Evolutionary conservation across 192 early-diverging fungal genomes (phyloP).

Genomic region (Rhizoclosmatium sp.): DNA sequence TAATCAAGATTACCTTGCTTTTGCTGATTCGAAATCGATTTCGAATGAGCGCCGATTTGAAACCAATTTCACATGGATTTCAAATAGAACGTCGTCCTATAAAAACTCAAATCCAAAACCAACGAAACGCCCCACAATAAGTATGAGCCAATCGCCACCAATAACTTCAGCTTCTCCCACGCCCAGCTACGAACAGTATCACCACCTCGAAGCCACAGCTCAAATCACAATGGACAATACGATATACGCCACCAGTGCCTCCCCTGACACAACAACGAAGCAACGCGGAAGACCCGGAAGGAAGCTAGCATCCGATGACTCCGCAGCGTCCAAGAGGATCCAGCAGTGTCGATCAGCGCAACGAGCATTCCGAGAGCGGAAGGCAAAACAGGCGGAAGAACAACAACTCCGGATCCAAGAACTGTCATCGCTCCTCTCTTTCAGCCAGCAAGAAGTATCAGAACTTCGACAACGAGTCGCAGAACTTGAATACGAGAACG

Average conservation of each 20-base stretch:
- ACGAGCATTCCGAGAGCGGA: conserved; percentile 43
- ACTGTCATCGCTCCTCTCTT: not conserved
- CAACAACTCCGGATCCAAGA: not conserved
- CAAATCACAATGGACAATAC: not conserved
- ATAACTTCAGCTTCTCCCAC: no score
- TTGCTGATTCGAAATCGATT: not conserved
- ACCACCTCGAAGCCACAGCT: no score
- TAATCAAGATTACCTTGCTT: not conserved
- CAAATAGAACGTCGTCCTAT: no score
- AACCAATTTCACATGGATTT: not conserved
- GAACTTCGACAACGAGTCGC: not conserved
- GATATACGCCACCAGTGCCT: not conserved
- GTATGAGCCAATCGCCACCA: no score
- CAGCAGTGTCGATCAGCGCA: conserved; percentile 57
- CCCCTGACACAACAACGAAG: not conserved
- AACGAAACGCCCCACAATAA: no score
- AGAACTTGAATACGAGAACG: not conserved
- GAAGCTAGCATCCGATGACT: conserved; percentile 52
- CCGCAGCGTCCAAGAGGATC: conserved; percentile 49
- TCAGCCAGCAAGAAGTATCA: not conserved
- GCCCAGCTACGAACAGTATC: no score
- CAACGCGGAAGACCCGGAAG: conserved; percentile 17
- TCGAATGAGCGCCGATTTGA: not conserved
- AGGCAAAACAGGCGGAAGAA: not conserved
- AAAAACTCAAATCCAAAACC: no score